These are phyloP conservation scores for Huntiella bhutanensis DNA, from an alignment of 2,329 filamentous ascomycete genomes.

Conservation along the genomic window DNA sequence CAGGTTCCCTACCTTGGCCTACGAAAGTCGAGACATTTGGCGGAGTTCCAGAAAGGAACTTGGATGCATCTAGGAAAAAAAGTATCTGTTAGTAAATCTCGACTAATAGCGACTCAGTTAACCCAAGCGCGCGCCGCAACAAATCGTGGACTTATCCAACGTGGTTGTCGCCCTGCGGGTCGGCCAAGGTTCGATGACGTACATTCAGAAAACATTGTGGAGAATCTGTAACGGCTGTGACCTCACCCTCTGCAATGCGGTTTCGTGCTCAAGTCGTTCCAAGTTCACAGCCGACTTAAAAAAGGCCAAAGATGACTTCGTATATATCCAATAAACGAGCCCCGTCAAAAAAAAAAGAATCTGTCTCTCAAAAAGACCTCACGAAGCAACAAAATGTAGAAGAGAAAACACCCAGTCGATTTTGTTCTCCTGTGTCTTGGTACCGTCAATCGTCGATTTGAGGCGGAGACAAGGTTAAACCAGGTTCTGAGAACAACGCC, in stretches of 20 bases:
- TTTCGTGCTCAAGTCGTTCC: too few species aligned
- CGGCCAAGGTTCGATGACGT: conserved; percentile 22
- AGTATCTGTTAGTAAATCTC: background rate
- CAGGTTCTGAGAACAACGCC: too few species aligned
- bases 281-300: too few species aligned
- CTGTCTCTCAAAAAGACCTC: too few species aligned
- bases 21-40: conserved; percentile 59
- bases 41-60: conserved; percentile 91
- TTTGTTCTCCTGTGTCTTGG: too few species aligned
- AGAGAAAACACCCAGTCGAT: too few species aligned
- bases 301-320: too few species aligned
- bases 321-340: too few species aligned
- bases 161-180: conserved; percentile 8
- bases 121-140: background rate
- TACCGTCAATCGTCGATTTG: too few species aligned
- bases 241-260: background rate
- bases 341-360: too few species aligned
- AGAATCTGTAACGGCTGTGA: conserved; percentile 13
- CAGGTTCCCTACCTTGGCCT: conserved; percentile 41
- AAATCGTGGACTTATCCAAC: background rate
- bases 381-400: too few species aligned
- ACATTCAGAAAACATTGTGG: conserved; percentile 57
- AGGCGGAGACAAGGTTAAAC: too few species aligned
- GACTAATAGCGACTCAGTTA: background rate
- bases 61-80: conserved; percentile 59